Base-by-base conservation (phyloP, 345 rosid species). In the Pistacia vera region DNA sequence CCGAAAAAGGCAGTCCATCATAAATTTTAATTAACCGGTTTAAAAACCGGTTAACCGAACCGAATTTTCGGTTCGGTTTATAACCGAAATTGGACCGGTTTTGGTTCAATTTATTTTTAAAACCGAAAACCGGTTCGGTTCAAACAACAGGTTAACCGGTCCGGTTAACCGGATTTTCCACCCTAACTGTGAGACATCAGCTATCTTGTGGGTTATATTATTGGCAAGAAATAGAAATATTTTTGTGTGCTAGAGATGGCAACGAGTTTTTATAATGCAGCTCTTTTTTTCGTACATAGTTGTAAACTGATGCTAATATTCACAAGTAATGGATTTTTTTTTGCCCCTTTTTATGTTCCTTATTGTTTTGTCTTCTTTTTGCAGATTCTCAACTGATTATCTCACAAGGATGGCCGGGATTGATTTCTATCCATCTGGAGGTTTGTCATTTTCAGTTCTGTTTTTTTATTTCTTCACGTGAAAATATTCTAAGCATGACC, bases 321-420 rank as follows among this genome's bases (percentile, higher is more conserved):
- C n/a, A 55, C 3, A 64, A 44, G 56, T 66, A 52, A 55, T 58
- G n/a, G 61, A 35, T 62, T 17, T 30, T 25, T 58, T 68, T 66
- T 66, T 57, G 62, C 76, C 60, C 59, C 22, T 66, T 57, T 66
- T 78, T 64, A 59, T 22, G 28, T 59, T 66, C 70, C 25, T 30
- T 55, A 6, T 70, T 63, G 22, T 60, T 16, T 66, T 75, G 77
- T 77, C 44, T 17, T 48, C 28, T 66, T 65, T 59, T n/a, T n/a
- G 68, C 85, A 93, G 95, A 84, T 76, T 80, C 91, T 70, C 88
- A 84, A 80, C 81, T 72, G 66, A 82, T 91, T 69, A 89, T 93
- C 81, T 89, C 95, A 61, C 28, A 57, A 30, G 92, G 92, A 80
- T 93, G 98, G 98, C 91, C 91, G 0, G 95, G 98, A 71, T 78